Conservation (phyloP, 148 eudicot species). For the Heliamphora exappendiculata region DNA sequence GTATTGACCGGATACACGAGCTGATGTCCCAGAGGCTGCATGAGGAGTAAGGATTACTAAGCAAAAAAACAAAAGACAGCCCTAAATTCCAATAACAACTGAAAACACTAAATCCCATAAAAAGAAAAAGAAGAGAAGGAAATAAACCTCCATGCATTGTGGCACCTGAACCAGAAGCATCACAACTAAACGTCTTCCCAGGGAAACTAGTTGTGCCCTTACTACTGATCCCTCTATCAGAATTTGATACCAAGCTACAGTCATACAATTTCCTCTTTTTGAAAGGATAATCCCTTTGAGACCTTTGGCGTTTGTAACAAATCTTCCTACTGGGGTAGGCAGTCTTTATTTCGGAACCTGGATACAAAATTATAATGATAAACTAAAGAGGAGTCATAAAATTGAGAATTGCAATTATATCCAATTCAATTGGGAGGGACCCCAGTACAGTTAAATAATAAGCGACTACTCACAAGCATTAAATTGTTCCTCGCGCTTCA, state of each 20-base stretch:
- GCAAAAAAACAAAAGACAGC: conserved; percentile 5
- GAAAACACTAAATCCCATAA: neutral
- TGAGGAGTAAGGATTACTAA: conserved; percentile 16
- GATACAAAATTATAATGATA: conserved; percentile 9
- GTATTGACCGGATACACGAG: conserved; percentile 40
- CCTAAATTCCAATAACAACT: neutral
- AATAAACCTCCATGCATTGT: conserved; percentile 41
- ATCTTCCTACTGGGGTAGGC: conserved; percentile 36
- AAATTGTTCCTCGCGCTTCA: conserved; percentile 33
- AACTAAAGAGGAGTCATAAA: neutral
- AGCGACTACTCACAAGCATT: conserved; percentile 44
- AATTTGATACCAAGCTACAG: conserved; percentile 36
- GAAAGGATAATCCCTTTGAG: conserved; percentile 81
- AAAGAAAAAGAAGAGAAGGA: neutral
- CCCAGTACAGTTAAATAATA: conserved; percentile 1
- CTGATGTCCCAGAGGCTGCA: conserved; percentile 46
- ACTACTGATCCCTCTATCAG: conserved; percentile 31
- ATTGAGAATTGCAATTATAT: neutral
- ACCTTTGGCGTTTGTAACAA: conserved; percentile 48
- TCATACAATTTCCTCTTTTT: conserved; percentile 67
- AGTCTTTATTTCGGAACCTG: conserved; percentile 42
- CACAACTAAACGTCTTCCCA: conserved; percentile 27
- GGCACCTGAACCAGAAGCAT: conserved; percentile 27
- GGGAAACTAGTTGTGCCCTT: conserved; percentile 37
- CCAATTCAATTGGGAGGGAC: neutral